These are phyloP conservation scores for Peronospora farinosa DNA, from an alignment of 352 stramenopile genomes.

Conservation along the genomic window DNA sequence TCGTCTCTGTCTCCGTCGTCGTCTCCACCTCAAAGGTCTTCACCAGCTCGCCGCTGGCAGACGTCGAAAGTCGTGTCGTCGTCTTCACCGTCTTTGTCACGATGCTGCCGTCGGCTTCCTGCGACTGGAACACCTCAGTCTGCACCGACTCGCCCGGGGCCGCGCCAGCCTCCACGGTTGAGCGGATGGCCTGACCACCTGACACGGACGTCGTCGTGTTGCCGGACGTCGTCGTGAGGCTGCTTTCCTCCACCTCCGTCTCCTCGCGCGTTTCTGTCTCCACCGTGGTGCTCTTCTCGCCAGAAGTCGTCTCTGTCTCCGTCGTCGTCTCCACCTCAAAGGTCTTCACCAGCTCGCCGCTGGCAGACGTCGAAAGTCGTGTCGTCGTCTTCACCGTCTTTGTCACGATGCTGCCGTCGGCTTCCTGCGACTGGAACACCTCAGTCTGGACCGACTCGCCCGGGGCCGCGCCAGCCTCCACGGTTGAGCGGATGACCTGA, in stretches of 20 bases:
- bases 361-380: conserved; percentile 5
- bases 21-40: conserved; percentile 10
- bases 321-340: conserved; percentile 17
- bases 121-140: conserved; percentile 9
- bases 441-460: conserved; percentile 17
- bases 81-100: conserved; percentile 13
- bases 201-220: conserved; percentile 2
- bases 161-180: conserved; percentile 7
- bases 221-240: conserved; percentile 5
- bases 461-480: background rate
- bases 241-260: conserved; percentile 11
- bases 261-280: conserved; percentile 18
- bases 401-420: conserved; percentile 16
- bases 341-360: conserved; percentile 12
- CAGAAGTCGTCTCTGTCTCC: conserved; percentile 15
- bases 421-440: conserved; percentile 17
- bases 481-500: background rate
- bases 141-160: conserved; percentile 1
- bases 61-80: background rate
- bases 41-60: conserved; percentile 1
- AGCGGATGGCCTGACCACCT: conserved; percentile 4
- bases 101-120: conserved; percentile 7
- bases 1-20: conserved; percentile 9
- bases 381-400: conserved; percentile 14
- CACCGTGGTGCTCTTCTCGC: conserved; percentile 19